phyloP scores from a whole-genome alignment of 2,329 filamentous ascomycete species.

The Hymenoscyphus repandus region DNA sequence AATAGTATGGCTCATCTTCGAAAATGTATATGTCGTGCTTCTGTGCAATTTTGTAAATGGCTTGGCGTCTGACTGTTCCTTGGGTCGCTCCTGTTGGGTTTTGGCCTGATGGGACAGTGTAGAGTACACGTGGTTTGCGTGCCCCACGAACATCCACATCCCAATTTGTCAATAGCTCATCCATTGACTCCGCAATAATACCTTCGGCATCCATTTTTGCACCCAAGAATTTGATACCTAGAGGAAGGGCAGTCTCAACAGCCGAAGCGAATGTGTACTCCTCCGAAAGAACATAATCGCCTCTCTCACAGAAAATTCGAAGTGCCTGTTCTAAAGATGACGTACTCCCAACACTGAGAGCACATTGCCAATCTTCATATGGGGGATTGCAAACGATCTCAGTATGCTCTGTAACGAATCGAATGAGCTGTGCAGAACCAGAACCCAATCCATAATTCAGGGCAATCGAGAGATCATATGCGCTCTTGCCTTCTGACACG shows the following conservation, averaged over 20 bases:
- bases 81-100: constrained; percentile 74
- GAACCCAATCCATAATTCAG: constrained; percentile 91
- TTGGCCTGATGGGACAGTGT: constrained; percentile 68
- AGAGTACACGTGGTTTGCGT: constrained; percentile 62
- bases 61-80: constrained; percentile 49
- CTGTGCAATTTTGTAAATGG: constrained; percentile 60
- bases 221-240: constrained; percentile 55
- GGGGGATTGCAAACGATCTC: constrained; percentile 84
- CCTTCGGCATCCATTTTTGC: constrained; percentile 64
- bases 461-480: constrained; percentile 74
- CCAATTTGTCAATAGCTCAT: constrained; percentile 61
- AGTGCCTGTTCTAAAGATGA: constrained; percentile 78
- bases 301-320: constrained; percentile 72
- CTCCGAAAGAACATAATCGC: constrained; percentile 78
- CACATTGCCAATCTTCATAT: constrained; percentile 85
- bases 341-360: constrained; percentile 80
- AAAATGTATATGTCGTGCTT: constrained; percentile 68
- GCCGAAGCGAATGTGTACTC: constrained; percentile 83
- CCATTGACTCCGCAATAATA: constrained; percentile 55
- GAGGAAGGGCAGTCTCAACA: constrained; percentile 57
- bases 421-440: constrained; percentile 79
- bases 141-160: constrained; percentile 50
- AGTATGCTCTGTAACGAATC: constrained; percentile 91
- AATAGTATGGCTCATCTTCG: constrained; percentile 74
- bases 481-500: constrained; percentile 50